Conservation (phyloP, 257 asterid genomes). For the Solanum virginianum region DNA sequence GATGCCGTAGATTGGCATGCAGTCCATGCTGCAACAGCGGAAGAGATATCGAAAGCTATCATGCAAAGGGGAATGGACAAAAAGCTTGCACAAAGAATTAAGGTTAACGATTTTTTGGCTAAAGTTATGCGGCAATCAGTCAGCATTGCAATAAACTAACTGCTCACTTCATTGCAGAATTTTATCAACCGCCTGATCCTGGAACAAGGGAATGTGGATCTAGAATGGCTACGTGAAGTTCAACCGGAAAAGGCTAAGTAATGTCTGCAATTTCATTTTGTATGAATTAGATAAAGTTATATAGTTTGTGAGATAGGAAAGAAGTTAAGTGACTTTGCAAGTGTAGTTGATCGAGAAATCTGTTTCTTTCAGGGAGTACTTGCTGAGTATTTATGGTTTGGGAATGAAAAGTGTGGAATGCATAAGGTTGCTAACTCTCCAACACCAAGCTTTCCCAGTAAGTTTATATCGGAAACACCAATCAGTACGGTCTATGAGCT, state of each 20-base stretch:
- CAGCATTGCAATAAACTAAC: neutral
- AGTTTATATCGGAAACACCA: neutral
- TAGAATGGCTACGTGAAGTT: slow-evolving; percentile 9
- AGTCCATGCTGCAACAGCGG: slow-evolving; percentile 1
- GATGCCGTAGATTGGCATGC: slow-evolving; percentile 17
- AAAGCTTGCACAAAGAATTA: slow-evolving; percentile 12
- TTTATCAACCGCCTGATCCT: slow-evolving; percentile 1
- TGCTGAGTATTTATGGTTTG: slow-evolving; percentile 37
- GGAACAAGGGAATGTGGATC: slow-evolving; percentile 7
- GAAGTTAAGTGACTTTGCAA: neutral
- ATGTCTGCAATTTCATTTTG: neutral
- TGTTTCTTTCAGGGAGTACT: slow-evolving; percentile 29
- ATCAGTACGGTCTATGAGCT: neutral
- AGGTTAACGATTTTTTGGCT: neutral
- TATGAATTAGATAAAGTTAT: neutral
- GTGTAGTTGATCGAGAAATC: neutral
- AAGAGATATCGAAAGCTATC: slow-evolving; percentile 4
- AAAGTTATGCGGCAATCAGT: neutral
- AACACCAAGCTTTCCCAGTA: slow-evolving; percentile 55
- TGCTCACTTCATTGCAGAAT: slow-evolving; percentile 2
- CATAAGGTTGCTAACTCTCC: slow-evolving; percentile 44
- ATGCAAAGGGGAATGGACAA: slow-evolving; percentile 14
- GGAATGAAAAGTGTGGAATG: slow-evolving; percentile 66
- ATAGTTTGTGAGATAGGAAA: neutral
- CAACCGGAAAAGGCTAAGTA: slow-evolving; percentile 7